Conservation (phyloP, 768 basidiomycete species). For the Lyophyllum shimeji region DNA sequence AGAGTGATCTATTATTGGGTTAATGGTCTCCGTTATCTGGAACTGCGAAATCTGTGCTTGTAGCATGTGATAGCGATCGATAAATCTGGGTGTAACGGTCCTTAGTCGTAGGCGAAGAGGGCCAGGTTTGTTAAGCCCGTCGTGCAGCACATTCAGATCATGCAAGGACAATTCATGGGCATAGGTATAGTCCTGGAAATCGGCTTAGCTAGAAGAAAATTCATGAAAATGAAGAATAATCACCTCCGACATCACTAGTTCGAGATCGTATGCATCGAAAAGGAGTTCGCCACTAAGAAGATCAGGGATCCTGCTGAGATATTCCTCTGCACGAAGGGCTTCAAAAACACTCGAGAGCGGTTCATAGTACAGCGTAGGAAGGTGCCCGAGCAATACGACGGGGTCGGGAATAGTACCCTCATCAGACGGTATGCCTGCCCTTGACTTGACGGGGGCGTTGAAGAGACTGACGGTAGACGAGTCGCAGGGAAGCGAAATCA, state of each 20-base stretch:
- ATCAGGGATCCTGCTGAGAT: slow-evolving; percentile 43
- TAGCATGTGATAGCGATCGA: slow-evolving; percentile 61
- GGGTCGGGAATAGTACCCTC: slow-evolving; percentile 19
- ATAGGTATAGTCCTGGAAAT: slow-evolving; percentile 63
- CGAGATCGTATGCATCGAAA: slow-evolving; percentile 70
- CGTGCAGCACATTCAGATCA: slow-evolving; percentile 70
- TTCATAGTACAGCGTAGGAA: slow-evolving; percentile 77
- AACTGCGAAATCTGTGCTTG: slow-evolving; percentile 52
- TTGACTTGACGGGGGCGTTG: slow-evolving; percentile 43
- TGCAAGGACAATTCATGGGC: slow-evolving; percentile 70
- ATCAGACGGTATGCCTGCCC: slow-evolving; percentile 24
- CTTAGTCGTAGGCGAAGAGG: slow-evolving; percentile 61
- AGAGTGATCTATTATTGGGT: background rate
- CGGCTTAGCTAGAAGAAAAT: background rate
- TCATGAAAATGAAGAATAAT: slow-evolving; percentile 4
- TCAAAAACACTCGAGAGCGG: slow-evolving; percentile 70
- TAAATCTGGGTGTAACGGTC: slow-evolving; percentile 55
- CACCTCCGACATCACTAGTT: slow-evolving; percentile 68
- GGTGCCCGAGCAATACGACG: slow-evolving; percentile 57
- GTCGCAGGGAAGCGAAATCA: slow-evolving; percentile 44
- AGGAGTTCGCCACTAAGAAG: slow-evolving; percentile 61
- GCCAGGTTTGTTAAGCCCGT: slow-evolving; percentile 59
- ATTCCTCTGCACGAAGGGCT: slow-evolving; percentile 64
- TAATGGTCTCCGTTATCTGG: slow-evolving; percentile 13
- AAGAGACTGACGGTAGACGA: slow-evolving; percentile 50